Evolutionary conservation across 2,329 filamentous ascomycete genomes (phyloP), one percentile per base, ranked within the genome.

Genomic region (Claviceps paspali): DNA sequence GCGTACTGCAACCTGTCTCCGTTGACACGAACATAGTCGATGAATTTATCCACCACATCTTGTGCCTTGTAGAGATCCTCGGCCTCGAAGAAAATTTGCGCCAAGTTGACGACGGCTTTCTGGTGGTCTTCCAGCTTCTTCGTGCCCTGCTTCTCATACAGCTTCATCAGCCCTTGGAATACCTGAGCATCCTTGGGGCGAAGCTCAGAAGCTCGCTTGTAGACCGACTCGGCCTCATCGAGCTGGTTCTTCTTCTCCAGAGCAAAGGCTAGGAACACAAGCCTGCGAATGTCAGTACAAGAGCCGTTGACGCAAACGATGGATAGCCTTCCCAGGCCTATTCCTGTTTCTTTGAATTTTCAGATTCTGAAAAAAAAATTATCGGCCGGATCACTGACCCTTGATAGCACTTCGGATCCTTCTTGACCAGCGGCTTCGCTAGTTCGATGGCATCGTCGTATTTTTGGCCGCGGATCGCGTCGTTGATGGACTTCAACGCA

Each of bases 221-320:
- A 96, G 1, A 78, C 74, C 24, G 68, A 71, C 48, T 91, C 86
- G 0, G 91, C 78, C 29, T 84, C 79, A 6, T 81, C 75, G 6
- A 70, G 60, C 42, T 76, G 71, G 42, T 75, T 73, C 43, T 80
- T 71, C 54, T 86, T 91, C 56, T 93, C 85, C 32, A 80, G 65
- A 2, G 83, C 82, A 54, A 92, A 84, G 2, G 84, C 91, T 14
- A 93, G 65, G 52, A 95, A 92, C n/a, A 96, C 70, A 45, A 83
- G 73, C 19, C 80, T 32, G 23, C 30, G 36, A 33, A 30, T 46
- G 47, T 38, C 29, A 41, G 43, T 29, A 19, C 15, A 19, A 5
- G 24, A 6, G 38, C 19, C 15, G 22, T 21, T n/a, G n/a, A n/a
- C n/a, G n/a, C n/a, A n/a, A n/a, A n/a, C n/a, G n/a, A n/a, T n/a